Evolutionary conservation across 306 rosid genomes (phyloP).

Genomic region (Abrus pulchellus): DNA sequence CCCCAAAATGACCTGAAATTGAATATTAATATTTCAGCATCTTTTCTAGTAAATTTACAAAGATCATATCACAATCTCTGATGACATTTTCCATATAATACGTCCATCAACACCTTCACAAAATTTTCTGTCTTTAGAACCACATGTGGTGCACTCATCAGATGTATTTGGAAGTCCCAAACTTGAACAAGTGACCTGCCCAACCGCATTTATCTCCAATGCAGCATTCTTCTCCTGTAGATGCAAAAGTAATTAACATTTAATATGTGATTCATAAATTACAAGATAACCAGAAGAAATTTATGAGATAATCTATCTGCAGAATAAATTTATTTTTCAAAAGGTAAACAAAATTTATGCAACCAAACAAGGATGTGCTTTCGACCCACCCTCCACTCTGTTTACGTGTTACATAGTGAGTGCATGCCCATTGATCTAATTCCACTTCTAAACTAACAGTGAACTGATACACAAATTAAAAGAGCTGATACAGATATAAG

Average conservation of each 20-base stretch:
- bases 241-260: slow-evolving; percentile 44
- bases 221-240: slow-evolving; percentile 73
- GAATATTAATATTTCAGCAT: slow-evolving; percentile 46
- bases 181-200: slow-evolving; percentile 79
- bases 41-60: slow-evolving; percentile 31
- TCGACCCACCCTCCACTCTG: slow-evolving; percentile 37
- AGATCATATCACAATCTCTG: slow-evolving; percentile 34
- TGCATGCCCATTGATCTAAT: slow-evolving; percentile 9
- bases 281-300: slow-evolving; percentile 14
- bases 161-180: slow-evolving; percentile 90
- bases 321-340: slow-evolving; percentile 30
- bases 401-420: slow-evolving; percentile 16
- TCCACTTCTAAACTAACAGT: slow-evolving; percentile 9
- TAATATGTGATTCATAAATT: slow-evolving; percentile 29
- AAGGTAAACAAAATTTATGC: slow-evolving; percentile 25
- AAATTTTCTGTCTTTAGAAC: slow-evolving; percentile 57
- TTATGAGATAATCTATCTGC: slow-evolving; percentile 27
- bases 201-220: slow-evolving; percentile 59
- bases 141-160: slow-evolving; percentile 79
- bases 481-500: slow-evolving; percentile 30
- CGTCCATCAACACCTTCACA: slow-evolving; percentile 78
- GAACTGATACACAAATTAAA: slow-evolving; percentile 21
- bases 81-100: slow-evolving; percentile 38
- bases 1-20: slow-evolving; percentile 91
- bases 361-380: slow-evolving; percentile 35